phyloP scores from a whole-genome alignment of 2,329 filamentous ascomycete genomes.

The Neonectria punicea region DNA sequence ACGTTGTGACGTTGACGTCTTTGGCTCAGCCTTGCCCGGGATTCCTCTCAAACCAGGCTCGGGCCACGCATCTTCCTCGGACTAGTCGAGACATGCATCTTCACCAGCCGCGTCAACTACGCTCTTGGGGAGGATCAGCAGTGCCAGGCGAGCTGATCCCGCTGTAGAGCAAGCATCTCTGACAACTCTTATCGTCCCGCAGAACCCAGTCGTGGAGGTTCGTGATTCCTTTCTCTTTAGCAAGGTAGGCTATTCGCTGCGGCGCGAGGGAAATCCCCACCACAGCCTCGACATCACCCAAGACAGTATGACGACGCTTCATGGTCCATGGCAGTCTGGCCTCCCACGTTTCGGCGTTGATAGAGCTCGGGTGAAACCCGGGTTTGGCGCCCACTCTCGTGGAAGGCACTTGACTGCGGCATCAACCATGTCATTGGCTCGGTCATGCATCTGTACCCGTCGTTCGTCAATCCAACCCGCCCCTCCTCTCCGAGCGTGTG shows the following conservation, averaged over 20 bases:
- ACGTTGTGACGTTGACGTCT: slow-evolving; percentile 7
- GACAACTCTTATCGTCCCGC: slow-evolving; percentile 17
- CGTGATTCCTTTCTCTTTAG: neutral
- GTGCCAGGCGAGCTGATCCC: slow-evolving; percentile 24
- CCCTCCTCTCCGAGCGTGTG: slow-evolving; percentile 18
- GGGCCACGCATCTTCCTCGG: neutral
- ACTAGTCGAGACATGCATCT: neutral
- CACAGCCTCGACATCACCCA: neutral
- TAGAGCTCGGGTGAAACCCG: slow-evolving; percentile 31
- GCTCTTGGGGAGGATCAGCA: slow-evolving; percentile 26
- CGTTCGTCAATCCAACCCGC: slow-evolving; percentile 22
- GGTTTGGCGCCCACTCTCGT: slow-evolving; percentile 22
- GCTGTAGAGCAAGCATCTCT: slow-evolving; percentile 16
- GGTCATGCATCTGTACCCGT: slow-evolving; percentile 15
- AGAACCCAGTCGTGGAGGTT: slow-evolving; percentile 7
- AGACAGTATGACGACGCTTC: slow-evolving; percentile 12
- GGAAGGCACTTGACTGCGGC: slow-evolving; percentile 29
- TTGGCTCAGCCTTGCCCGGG: slow-evolving; percentile 1
- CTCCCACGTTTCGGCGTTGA: slow-evolving; percentile 27
- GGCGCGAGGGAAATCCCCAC: slow-evolving; percentile 3
- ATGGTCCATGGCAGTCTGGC: slow-evolving; percentile 20
- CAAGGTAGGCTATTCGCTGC: slow-evolving; percentile 1
- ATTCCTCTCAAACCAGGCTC: neutral
- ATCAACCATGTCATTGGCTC: slow-evolving; percentile 15
- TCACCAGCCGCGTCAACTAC: neutral